A percentile compares a stretch with the other conserved stretches of the same genome.
Evolutionary conservation across 805 yeast species (phyloP).

Genomic region (Saccharomycopsis fibuligera): DNA sequence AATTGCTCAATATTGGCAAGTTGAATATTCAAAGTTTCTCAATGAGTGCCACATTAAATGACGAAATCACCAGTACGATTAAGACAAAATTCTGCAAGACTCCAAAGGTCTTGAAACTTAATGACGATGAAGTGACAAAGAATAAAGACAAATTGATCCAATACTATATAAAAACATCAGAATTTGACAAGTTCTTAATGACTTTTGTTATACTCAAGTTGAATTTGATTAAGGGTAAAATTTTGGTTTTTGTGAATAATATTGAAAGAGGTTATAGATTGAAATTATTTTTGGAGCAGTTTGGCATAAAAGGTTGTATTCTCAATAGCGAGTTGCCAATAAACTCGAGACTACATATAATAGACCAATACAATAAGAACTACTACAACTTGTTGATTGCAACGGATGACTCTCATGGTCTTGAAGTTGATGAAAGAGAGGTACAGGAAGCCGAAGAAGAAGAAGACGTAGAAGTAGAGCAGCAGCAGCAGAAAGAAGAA

Average conservation of each 20-base stretch:
- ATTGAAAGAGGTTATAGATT: slow-evolving; percentile 93
- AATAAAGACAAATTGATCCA: slow-evolving; percentile 63
- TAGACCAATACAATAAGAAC: slow-evolving; percentile 89
- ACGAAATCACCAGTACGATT: slow-evolving; percentile 64
- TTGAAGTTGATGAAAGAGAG: slow-evolving; percentile 34
- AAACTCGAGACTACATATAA: slow-evolving; percentile 89
- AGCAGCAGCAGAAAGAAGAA: slow-evolving; percentile 20
- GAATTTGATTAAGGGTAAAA: slow-evolving; percentile 82
- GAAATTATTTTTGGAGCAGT: slow-evolving; percentile 86
- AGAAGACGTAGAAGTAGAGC: slow-evolving; percentile 24
- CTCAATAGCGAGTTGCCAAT: slow-evolving; percentile 89
- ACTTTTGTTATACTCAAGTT: slow-evolving; percentile 90
- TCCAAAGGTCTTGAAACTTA: slow-evolving; percentile 76
- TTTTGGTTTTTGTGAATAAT: slow-evolving; percentile 84
- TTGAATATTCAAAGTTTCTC: slow-evolving; percentile 70
- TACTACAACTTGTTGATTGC: slow-evolving; percentile 85
- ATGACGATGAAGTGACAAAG: slow-evolving; percentile 54
- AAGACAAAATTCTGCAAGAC: slow-evolving; percentile 72
- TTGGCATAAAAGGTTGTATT: slow-evolving; percentile 84
- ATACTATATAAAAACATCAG: slow-evolving; percentile 79
- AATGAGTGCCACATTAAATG: slow-evolving; percentile 94
- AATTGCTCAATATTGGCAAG: slow-evolving; percentile 46
- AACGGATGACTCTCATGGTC: slow-evolving; percentile 79
- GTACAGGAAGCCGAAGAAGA: slow-evolving; percentile 26
- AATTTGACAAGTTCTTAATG: slow-evolving; percentile 84